These are phyloP conservation scores for Alternaria brassicae DNA, from an alignment of 2,329 filamentous ascomycete genomes.

Conservation along the genomic window DNA sequence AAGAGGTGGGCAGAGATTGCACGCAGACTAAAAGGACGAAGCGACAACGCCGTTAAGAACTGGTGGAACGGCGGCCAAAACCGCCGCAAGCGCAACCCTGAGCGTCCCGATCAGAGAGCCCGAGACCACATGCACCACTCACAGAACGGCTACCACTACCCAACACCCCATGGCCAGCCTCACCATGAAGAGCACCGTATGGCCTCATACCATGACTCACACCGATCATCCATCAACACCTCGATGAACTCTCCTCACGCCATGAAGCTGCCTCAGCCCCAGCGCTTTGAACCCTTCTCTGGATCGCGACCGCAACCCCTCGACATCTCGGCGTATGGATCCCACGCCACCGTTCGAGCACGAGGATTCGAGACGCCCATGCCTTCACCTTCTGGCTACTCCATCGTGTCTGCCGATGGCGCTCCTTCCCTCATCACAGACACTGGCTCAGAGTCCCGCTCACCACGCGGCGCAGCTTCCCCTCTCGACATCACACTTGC, in stretches of 20 bases:
- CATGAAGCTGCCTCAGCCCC: constrained; percentile 45
- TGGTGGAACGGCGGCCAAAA: constrained; percentile 98
- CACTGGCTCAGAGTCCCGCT: constrained; percentile 56
- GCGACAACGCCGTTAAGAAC: constrained; percentile 96
- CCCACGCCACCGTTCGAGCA: constrained; percentile 32
- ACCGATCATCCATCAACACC: constrained; percentile 39
- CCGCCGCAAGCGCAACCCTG: constrained; percentile 63
- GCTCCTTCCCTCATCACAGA: constrained; percentile 77
- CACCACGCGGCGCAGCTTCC: constrained; percentile 55
- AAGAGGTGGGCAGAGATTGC: constrained; percentile 96
- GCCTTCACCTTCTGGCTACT: constrained; percentile 68
- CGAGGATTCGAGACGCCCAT: constrained; percentile 62
- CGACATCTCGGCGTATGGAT: constrained; percentile 36
- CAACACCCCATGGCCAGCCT: constrained; percentile 28
- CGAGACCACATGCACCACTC: constrained; percentile 43
- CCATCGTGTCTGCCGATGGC: constrained; percentile 68
- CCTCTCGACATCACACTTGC: constrained; percentile 54
- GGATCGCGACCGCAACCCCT: constrained; percentile 44
- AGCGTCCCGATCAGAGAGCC: constrained; percentile 37
- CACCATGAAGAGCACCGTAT: constrained; percentile 39
- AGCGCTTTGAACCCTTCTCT: constrained; percentile 41
- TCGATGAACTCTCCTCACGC: constrained; percentile 36
- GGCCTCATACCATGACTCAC: constrained; percentile 39
- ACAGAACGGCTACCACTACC: constrained; percentile 43
- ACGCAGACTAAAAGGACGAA: constrained; percentile 78